phyloP scores from a whole-genome alignment of 768 basidiomycete species.

The Boletus vermiculosoides region DNA sequence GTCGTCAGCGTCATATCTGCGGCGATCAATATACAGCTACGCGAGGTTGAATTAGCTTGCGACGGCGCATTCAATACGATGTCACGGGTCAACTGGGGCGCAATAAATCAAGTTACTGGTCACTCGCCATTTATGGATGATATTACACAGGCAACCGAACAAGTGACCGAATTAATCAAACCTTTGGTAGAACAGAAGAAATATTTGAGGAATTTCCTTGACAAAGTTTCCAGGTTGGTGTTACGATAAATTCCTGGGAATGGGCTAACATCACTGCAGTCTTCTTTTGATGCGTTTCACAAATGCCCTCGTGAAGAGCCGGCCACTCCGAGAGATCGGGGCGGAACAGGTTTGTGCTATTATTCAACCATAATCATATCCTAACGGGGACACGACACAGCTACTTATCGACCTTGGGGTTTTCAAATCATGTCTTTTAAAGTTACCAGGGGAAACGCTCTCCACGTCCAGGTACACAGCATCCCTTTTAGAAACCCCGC shows the following conservation, averaged over 20 bases:
- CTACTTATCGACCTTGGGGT: slow-evolving; percentile 89
- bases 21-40: slow-evolving; percentile 74
- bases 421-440: slow-evolving; percentile 77
- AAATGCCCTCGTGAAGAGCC: slow-evolving; percentile 82
- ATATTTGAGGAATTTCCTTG: slow-evolving; percentile 88
- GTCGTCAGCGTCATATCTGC: slow-evolving; percentile 72
- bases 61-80: slow-evolving; percentile 80
- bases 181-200: slow-evolving; percentile 92
- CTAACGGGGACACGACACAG: slow-evolving; percentile 36
- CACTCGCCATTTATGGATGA: slow-evolving; percentile 81
- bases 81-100: slow-evolving; percentile 75
- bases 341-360: slow-evolving; percentile 77
- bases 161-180: slow-evolving; percentile 73
- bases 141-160: slow-evolving; percentile 69
- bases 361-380: background rate
- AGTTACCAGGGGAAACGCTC: slow-evolving; percentile 74
- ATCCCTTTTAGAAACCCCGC: background rate
- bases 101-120: slow-evolving; percentile 79
- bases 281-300: slow-evolving; percentile 86
- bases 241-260: background rate
- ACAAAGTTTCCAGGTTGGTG: slow-evolving; percentile 85
- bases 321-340: slow-evolving; percentile 88
- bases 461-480: slow-evolving; percentile 51
- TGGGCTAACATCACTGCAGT: slow-evolving; percentile 38
- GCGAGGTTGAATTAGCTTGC: slow-evolving; percentile 81